A percentile compares a stretch with the other conserved stretches of the same genome.
Evolutionary conservation across 2,329 filamentous ascomycete species (phyloP).

Genomic region (Erysiphe pulchra): DNA sequence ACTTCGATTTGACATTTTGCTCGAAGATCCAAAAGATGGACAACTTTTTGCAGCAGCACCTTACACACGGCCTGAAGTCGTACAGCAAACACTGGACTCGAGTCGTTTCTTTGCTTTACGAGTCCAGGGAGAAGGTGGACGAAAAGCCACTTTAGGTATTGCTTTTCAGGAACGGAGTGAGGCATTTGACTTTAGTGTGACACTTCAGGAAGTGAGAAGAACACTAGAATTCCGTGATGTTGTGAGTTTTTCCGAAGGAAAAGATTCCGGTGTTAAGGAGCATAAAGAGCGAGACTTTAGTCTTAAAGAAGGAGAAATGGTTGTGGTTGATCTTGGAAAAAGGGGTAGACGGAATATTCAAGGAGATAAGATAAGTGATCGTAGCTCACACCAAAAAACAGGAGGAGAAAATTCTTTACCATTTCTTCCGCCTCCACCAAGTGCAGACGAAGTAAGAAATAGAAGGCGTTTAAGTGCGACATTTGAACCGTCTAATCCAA

Average conservation of each 20-base stretch:
- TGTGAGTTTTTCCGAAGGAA: constrained; percentile 10
- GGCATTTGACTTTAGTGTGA: constrained; percentile 65
- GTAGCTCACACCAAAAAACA: constrained; percentile 39
- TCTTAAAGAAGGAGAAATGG: constrained; percentile 73
- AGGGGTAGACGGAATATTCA: constrained; percentile 8
- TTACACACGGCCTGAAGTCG: constrained; percentile 36
- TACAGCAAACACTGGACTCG: constrained; percentile 58
- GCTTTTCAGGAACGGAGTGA: constrained; percentile 72
- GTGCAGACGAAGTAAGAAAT: constrained; percentile 31
- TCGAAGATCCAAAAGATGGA: constrained; percentile 49
- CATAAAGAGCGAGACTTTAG: constrained; percentile 49
- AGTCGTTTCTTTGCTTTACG: constrained; percentile 65
- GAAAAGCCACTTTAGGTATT: constrained; percentile 58
- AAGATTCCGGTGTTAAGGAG: constrained; percentile 14
- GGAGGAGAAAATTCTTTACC: constrained; percentile 9
- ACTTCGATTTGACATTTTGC: constrained; percentile 48
- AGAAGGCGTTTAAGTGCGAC: constrained; percentile 28
- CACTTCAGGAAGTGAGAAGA: constrained; percentile 53
- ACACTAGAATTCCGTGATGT: constrained; percentile 33
- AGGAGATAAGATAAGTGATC: constrained; percentile 7
- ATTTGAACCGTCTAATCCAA: constrained; percentile 19
- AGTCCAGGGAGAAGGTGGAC: constrained; percentile 48
- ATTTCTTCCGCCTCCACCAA: constrained; percentile 41
- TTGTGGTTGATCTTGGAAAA: constrained; percentile 46
- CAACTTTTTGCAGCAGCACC: constrained; percentile 66